These are phyloP conservation scores for Salix exigua DNA, from an alignment of 345 rosid species.

Conservation along the genomic window DNA sequence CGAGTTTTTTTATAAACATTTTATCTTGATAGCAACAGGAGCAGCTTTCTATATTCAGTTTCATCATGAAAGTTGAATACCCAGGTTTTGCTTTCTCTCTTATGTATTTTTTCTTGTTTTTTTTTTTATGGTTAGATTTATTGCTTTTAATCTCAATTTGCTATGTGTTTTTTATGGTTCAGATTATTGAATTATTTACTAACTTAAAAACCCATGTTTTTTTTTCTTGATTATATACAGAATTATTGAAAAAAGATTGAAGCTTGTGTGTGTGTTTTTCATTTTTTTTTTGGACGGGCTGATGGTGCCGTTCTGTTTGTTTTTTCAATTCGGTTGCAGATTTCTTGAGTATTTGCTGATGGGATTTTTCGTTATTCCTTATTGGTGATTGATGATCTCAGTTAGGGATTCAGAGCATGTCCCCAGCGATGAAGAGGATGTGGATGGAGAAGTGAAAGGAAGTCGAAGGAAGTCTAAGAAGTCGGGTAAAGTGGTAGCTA, in stretches of 20 bases:
- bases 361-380: neutral
- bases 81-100: conserved; percentile 3
- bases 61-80: conserved; percentile 15
- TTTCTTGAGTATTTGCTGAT: neutral
- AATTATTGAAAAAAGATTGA: neutral
- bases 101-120: neutral
- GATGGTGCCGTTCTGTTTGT: neutral
- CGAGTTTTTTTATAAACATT: neutral
- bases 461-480: conserved; percentile 12
- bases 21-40: neutral
- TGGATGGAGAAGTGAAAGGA: neutral
- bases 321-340: neutral
- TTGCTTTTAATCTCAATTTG: neutral
- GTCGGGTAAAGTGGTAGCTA: conserved; percentile 42
- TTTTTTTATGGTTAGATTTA: neutral
- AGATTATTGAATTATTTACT: neutral
- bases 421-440: conserved; percentile 18
- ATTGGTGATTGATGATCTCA: neutral
- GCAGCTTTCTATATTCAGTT: neutral
- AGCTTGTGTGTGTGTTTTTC: neutral
- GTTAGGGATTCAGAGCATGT: conserved; percentile 25
- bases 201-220: neutral
- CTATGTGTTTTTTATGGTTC: neutral
- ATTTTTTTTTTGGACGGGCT: neutral
- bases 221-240: neutral